These are phyloP conservation scores for Arabidopsis arenosa DNA, from an alignment of 345 rosid genomes.

Conservation along the genomic window DNA sequence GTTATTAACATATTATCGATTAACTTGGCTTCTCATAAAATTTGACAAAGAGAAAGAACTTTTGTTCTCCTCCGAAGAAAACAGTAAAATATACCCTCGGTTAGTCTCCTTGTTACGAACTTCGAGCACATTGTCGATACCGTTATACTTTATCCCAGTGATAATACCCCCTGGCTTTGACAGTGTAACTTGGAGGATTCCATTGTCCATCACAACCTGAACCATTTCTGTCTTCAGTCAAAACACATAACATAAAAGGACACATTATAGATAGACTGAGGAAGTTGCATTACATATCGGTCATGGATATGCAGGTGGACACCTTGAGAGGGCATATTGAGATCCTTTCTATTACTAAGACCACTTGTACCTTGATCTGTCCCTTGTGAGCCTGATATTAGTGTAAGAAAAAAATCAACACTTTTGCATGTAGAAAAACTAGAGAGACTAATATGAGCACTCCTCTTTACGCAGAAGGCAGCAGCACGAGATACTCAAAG, in stretches of 20 bases:
- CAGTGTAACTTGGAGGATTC: slow-evolving; percentile 66
- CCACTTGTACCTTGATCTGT: slow-evolving; percentile 46
- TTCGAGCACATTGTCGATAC: slow-evolving; percentile 79
- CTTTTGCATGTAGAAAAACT: slow-evolving; percentile 14
- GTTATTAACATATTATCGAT: slow-evolving; percentile 7
- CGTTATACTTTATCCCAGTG: slow-evolving; percentile 61
- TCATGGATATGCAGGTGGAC: slow-evolving; percentile 63
- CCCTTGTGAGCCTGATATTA: slow-evolving; percentile 37
- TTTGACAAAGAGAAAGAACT: background rate
- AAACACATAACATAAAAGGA: slow-evolving; percentile 21
- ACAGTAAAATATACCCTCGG: slow-evolving; percentile 60
- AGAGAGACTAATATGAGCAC: background rate
- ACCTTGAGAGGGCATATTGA: slow-evolving; percentile 51
- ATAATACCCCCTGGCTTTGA: slow-evolving; percentile 78
- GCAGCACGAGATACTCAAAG: slow-evolving; percentile 11
- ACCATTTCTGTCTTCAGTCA: slow-evolving; percentile 21
- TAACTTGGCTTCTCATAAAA: slow-evolving; percentile 12
- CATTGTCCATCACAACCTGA: slow-evolving; percentile 80
- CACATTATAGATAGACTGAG: background rate
- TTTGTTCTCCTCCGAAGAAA: background rate
- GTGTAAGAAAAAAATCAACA: slow-evolving; percentile 10
- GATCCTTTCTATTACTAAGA: slow-evolving; percentile 32
- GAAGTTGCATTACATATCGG: slow-evolving; percentile 52
- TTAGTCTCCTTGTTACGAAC: slow-evolving; percentile 74
- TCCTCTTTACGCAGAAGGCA: slow-evolving; percentile 10